Conservation (phyloP, 176 grass and related monocot species). For the Triticum timopheevii region DNA sequence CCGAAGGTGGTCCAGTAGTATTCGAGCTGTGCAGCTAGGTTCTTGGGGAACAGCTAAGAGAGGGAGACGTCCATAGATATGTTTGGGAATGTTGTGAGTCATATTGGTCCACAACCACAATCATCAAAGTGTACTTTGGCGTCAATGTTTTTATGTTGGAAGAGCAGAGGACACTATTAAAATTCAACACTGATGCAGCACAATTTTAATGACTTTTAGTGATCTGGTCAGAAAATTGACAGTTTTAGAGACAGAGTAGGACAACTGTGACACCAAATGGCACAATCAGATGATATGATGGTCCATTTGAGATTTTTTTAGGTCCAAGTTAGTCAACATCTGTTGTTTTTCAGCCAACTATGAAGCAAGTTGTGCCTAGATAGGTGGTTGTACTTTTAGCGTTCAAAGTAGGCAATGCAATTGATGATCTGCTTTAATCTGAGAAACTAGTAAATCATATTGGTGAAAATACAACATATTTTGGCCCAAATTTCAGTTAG, state of each 20-base stretch:
- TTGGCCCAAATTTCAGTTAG: too few relatives aligned
- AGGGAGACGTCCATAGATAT: background rate
- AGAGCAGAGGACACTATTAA: background rate
- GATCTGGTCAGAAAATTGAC: background rate
- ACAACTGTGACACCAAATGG: background rate
- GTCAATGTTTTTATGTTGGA: background rate
- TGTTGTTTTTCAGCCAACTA: background rate
- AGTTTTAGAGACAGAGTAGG: background rate
- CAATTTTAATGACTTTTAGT: background rate
- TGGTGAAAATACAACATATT: too few relatives aligned
- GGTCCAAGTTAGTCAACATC: background rate
- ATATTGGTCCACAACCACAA: background rate
- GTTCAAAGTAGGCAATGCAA: background rate
- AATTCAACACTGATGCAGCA: background rate
- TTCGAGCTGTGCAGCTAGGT: background rate
- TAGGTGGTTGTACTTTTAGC: background rate
- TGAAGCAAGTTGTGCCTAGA: background rate
- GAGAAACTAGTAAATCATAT: too few relatives aligned
- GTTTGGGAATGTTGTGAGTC: background rate
- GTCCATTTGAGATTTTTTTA: background rate
- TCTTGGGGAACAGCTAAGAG: background rate
- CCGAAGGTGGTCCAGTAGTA: background rate
- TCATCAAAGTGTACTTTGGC: background rate
- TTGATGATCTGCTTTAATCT: background rate
- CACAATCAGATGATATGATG: background rate